Evolutionary conservation across 2,329 filamentous ascomycete species (phyloP), one percentile per base, ranked within the genome.

Genomic region (Ascocoryne sarcoides): DNA sequence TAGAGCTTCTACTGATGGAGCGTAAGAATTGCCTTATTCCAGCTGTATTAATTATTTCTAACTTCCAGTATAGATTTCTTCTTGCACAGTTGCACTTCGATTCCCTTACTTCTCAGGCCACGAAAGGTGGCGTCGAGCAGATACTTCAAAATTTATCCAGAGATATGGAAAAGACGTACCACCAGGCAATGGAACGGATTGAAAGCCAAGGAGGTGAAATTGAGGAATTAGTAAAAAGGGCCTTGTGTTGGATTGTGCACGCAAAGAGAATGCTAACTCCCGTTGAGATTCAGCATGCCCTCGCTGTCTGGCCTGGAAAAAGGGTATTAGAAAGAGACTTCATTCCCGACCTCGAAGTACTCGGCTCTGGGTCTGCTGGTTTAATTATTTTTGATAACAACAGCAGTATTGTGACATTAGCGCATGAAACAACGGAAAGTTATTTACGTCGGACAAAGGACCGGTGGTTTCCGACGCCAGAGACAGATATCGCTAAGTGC

Each of bases 151-250:
- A 42, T 0, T 40, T 67, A 0, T 48, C 54, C 0, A 54, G 33
- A 32, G 57, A 51, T 9, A n/a, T 36, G 18, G 26, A 39, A 5
- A 3, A 12, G 28, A 37, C 41, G 10, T 51, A 61, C 8, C 35
- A 51, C 1, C 43, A 59, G 2, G 57, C 59, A 0, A 54, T 65
- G 33, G 12, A 52, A 4, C 48, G 62, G 16, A 62, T 65, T 23
- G 37, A 58, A 10, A 36, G 43, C 10, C 61, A 65, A 34, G 15
- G 44, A 3, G 1, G 36, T 2, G 55, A 51, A 10, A 38, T 56
- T 20, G 23, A 36, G 8, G 29, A 51, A 1, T 45, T 62, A 12
- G 64, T 63, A 0, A 57, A 49, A n/a, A 14, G 51, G 12, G 48
- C 53, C 9, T 32, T 64, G 2, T 52, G 5, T 5, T 32, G 30